A percentile compares a stretch with the other conserved stretches of the same genome.
These are phyloP conservation scores for Brassica balearica DNA, from an alignment of 441 rosid species.

Conservation along the genomic window DNA sequence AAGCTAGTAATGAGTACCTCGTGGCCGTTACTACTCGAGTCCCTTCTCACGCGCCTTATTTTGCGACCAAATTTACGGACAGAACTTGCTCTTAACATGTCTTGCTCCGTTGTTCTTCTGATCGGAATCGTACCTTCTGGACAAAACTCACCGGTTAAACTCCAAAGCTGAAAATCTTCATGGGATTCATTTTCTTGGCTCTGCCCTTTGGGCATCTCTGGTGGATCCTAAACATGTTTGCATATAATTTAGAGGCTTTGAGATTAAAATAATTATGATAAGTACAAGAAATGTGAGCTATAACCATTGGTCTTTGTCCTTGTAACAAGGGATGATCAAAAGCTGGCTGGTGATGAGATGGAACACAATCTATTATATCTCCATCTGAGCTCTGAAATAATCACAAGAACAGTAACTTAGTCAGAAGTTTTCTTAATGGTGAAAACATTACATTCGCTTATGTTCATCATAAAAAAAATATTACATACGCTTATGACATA, in stretches of 20 bases:
- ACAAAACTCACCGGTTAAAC: constrained; percentile 72
- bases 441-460: not conserved
- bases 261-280: not conserved
- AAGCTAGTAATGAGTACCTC: constrained; percentile 63
- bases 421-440: not conserved
- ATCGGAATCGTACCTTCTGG: constrained; percentile 92
- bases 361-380: constrained; percentile 83
- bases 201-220: constrained; percentile 72
- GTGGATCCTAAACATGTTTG: constrained; percentile 63
- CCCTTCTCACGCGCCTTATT: constrained; percentile 76
- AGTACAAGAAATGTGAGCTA: not conserved
- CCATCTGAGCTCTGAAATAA: constrained; percentile 88
- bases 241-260: constrained; percentile 42
- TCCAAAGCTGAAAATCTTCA: constrained; percentile 80
- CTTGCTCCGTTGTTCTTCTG: constrained; percentile 80
- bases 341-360: constrained; percentile 81
- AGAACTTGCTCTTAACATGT: constrained; percentile 79
- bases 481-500: not conserved
- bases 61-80: constrained; percentile 72
- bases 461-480: not conserved
- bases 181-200: constrained; percentile 41
- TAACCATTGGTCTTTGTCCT: constrained; percentile 81
- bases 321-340: constrained; percentile 82
- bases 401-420: constrained; percentile 34
- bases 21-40: constrained; percentile 77